Evolutionary conservation across 2,329 filamentous ascomycete species (phyloP), one percentile per base, ranked within the genome.

Genomic region (Aspergillus oerlinghausenensis): DNA sequence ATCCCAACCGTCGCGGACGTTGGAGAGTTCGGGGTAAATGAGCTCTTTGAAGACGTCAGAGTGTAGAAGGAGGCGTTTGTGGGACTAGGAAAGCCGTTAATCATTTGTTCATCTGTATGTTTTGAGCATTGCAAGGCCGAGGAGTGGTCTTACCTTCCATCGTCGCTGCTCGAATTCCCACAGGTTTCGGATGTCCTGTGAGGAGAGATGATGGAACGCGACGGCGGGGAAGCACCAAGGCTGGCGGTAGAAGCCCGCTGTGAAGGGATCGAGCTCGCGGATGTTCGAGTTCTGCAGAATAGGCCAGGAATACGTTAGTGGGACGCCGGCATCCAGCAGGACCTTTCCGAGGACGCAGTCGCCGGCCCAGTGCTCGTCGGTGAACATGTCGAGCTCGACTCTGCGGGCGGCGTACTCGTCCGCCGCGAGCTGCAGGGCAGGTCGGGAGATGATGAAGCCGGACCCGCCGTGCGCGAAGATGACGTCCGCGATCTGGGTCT

Each of bases 131-230:
- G n/a, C 23, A 3, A n/a, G 35, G 29, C 40, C 21, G 21, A 45
- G 35, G 19, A 51, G 28, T 55, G 56, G 51, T 72, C 80, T 69
- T 79, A 88, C 86, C 69, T 85, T 84, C 73, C 86, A 87, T 65
- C 84, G 76, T 50, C 68, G 69, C 51, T 73, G 73, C 61, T 82
- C 78, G 32, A 81, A 79, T 7, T 72, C 70, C 67, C 74, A 77
- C 42, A 82, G 70, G 3, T 70, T 66, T 48, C 74, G 67, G 14
- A 78, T 74, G 7, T 81, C 75, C 1, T 65, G 60, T 0, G 77
- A 65, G 0, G 72, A 68, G 4, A 83, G 69, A 60, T 81, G 79
- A 55, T 83, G 80, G 62, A 80, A 81, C 1, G 78, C 73, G 3
- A 77, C 73, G 4, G 77, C 76, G 29, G 78, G 75, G 61, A 76